Conservation (phyloP, 1,139 yeast genomes). For the Zygotorulaspora mrakii region DNA sequence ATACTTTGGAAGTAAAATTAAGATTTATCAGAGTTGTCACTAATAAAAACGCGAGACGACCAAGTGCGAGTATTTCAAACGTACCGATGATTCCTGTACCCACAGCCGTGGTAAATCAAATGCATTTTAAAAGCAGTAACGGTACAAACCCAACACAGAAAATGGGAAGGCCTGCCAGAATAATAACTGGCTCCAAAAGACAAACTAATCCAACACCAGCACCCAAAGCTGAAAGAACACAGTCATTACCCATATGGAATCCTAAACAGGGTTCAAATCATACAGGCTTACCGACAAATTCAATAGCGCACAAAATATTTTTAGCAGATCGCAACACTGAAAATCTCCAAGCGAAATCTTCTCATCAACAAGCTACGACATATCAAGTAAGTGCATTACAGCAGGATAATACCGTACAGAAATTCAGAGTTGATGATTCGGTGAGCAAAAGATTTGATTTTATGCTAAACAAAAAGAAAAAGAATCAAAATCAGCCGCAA, state of each 20-base stretch:
- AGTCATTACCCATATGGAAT: conserved; percentile 58
- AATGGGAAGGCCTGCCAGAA: conserved; percentile 12
- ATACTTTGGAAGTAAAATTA: conserved; percentile 63
- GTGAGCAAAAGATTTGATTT: conserved; percentile 36
- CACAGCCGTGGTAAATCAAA: conserved; percentile 4
- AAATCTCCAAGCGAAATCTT: conserved; percentile 11
- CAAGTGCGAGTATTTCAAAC: conserved; percentile 8
- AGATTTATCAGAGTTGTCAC: conserved; percentile 45
- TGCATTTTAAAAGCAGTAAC: conserved; percentile 4
- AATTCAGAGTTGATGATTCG: conserved; percentile 29
- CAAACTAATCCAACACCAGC: conserved; percentile 40
- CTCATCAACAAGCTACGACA: conserved; percentile 17
- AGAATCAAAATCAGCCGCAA: conserved; percentile 33
- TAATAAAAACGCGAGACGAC: conserved; percentile 10
- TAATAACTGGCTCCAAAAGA: conserved; percentile 19
- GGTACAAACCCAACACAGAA: conserved; percentile 4
- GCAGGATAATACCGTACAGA: conserved; percentile 28
- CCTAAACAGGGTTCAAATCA: conserved; percentile 35
- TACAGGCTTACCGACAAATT: conserved; percentile 40
- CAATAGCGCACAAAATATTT: conserved; percentile 42
- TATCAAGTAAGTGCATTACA: conserved; percentile 30
- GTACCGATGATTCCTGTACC: conserved; percentile 9
- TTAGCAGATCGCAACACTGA: conserved; percentile 39
- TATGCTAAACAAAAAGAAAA: conserved; percentile 35
- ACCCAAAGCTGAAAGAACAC: conserved; percentile 61